Evolutionary conservation across 352 stramenopile genomes (phyloP).

Genomic region (Phytophthora vignae): DNA sequence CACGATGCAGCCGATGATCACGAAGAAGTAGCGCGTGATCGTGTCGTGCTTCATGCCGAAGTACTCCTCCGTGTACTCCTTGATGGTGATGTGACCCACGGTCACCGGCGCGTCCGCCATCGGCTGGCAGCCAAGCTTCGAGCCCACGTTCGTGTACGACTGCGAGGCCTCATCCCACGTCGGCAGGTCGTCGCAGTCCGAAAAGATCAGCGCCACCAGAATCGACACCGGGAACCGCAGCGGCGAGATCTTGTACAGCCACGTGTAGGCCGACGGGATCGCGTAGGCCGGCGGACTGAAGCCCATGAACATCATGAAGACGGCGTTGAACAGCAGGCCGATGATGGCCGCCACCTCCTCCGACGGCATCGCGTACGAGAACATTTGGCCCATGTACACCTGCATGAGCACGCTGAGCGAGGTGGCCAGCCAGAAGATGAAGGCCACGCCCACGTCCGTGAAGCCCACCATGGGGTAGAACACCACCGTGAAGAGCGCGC

Average conservation of each 20-base stretch:
- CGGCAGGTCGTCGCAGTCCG: constrained; percentile 34
- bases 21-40: constrained; percentile 32
- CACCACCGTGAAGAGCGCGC: constrained; percentile 48
- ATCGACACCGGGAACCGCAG: constrained; percentile 42
- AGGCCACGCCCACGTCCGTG: constrained; percentile 24
- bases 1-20: constrained; percentile 35
- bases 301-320: constrained; percentile 53
- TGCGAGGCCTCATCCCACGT: constrained; percentile 27
- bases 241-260: constrained; percentile 51
- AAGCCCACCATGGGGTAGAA: constrained; percentile 53
- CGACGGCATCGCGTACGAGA: constrained; percentile 39
- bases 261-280: constrained; percentile 44
- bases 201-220: constrained; percentile 37
- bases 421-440: constrained; percentile 37
- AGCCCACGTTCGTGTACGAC: constrained; percentile 34
- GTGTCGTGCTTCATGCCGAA: constrained; percentile 35
- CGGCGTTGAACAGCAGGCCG: constrained; percentile 40
- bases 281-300: constrained; percentile 33
- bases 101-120: constrained; percentile 31
- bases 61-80: constrained; percentile 32
- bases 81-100: constrained; percentile 34
- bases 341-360: constrained; percentile 45
- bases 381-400: constrained; percentile 47
- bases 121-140: constrained; percentile 32
- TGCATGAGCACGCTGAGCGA: constrained; percentile 43